Evolutionary conservation across 225 moss, liverwort and hornwort species (phyloP).

Genomic region (Antitrichia curtipendula): DNA sequence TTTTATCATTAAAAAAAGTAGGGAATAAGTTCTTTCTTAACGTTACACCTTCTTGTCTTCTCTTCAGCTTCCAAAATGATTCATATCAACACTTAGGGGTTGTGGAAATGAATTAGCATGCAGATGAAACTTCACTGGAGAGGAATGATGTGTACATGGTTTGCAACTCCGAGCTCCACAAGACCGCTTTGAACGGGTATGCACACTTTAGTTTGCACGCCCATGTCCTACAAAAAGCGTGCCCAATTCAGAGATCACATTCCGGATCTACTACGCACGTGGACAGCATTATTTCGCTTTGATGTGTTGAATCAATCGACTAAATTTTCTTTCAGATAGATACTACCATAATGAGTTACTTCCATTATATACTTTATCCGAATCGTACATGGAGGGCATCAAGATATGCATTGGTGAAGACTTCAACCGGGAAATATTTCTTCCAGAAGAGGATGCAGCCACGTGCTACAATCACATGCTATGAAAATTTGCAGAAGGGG

Average conservation of each 20-base stretch:
- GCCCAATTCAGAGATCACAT: neutral
- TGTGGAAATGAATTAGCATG: neutral
- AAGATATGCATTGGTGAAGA: neutral
- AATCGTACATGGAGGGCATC: neutral
- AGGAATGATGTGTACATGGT: conserved; percentile 24
- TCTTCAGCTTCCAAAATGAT: neutral
- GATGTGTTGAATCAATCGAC: neutral
- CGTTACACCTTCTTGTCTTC: too few relatives aligned
- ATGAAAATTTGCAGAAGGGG: neutral
- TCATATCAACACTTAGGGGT: neutral
- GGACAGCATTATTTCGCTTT: neutral
- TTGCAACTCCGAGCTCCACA: conserved; percentile 57
- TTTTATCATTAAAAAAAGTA: neutral
- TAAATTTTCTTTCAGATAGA: neutral
- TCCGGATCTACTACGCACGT: neutral
- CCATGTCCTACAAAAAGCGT: conserved; percentile 17
- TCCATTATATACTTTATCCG: neutral
- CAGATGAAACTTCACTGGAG: neutral
- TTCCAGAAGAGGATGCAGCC: neutral
- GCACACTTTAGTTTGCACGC: conserved; percentile 57
- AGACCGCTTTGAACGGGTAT: conserved; percentile 58
- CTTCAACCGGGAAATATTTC: neutral
- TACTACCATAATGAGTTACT: neutral
- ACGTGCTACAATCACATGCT: neutral
- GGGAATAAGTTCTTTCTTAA: neutral